A percentile compares a stretch with the other conserved stretches of the same genome.
These are phyloP conservation scores for Pleurotus platypus DNA, from an alignment of 768 basidiomycete genomes.

Conservation along the genomic window DNA sequence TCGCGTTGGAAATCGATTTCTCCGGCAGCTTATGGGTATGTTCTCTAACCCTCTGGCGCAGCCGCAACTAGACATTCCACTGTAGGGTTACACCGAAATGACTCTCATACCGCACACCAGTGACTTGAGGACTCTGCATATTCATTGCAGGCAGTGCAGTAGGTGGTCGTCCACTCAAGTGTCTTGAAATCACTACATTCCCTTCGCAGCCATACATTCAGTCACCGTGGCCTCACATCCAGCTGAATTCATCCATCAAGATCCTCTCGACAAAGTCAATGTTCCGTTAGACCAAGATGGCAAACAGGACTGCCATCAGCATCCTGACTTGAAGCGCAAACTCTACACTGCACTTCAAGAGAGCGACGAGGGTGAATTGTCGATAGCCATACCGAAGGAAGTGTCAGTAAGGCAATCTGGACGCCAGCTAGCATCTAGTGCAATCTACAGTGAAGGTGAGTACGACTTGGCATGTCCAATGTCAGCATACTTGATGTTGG, in stretches of 20 bases:
- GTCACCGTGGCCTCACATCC: slow-evolving; percentile 69
- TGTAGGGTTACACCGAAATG: slow-evolving; percentile 90
- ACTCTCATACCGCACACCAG: slow-evolving; percentile 79
- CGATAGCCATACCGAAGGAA: slow-evolving; percentile 80
- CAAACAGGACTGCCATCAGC: slow-evolving; percentile 76
- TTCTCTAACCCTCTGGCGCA: slow-evolving; percentile 12
- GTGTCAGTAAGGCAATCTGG: slow-evolving; percentile 62
- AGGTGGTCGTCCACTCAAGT: slow-evolving; percentile 25
- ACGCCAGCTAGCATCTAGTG: slow-evolving; percentile 33
- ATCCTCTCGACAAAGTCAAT: slow-evolving; percentile 65
- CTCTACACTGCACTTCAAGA: slow-evolving; percentile 89
- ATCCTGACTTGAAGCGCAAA: slow-evolving; percentile 91
- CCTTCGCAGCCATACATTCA: slow-evolving; percentile 57
- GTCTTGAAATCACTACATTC: slow-evolving; percentile 14
- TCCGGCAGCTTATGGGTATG: slow-evolving; percentile 81
- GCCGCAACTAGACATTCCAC: no score
- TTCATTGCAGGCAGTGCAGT: slow-evolving; percentile 90
- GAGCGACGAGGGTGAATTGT: slow-evolving; percentile 91
- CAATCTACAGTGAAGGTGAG: slow-evolving; percentile 57
- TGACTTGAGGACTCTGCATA: slow-evolving; percentile 78
- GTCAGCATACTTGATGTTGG: neutral
- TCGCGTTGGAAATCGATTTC: slow-evolving; percentile 92
- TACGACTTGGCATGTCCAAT: neutral
- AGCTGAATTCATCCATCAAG: slow-evolving; percentile 76
- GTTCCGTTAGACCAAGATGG: slow-evolving; percentile 38